Evolutionary conservation across 2,329 filamentous ascomycete genomes (phyloP).

Genomic region (Xylogone sp.): DNA sequence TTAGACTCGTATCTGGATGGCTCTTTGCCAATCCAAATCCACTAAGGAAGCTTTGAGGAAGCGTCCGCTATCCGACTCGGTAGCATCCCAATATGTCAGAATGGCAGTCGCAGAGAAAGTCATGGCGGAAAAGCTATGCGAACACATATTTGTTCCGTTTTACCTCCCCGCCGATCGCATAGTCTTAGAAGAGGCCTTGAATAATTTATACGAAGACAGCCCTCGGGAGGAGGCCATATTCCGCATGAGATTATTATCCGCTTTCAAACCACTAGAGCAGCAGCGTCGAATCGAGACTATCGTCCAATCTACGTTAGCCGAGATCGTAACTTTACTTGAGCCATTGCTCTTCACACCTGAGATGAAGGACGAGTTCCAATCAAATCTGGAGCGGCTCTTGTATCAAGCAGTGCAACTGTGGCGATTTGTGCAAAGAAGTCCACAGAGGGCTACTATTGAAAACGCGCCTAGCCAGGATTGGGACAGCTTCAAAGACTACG

Average conservation of each 20-base stretch:
- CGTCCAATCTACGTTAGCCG: neutral
- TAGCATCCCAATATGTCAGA: conserved; percentile 4
- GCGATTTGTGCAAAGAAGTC: conserved; percentile 4
- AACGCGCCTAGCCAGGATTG: conserved; percentile 4
- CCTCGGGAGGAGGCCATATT: conserved; percentile 5
- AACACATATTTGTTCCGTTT: conserved; percentile 5
- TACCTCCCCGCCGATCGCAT: conserved; percentile 4
- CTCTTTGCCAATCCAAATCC: neutral
- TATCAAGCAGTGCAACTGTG: conserved; percentile 4
- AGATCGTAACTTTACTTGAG: conserved; percentile 3
- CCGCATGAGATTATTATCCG: conserved; percentile 2
- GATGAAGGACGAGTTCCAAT: conserved; percentile 1
- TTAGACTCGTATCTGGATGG: conserved; percentile 1
- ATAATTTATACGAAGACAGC: conserved; percentile 1
- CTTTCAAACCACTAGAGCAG: conserved; percentile 4
- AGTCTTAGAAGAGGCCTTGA: conserved; percentile 1
- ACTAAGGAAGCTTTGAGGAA: conserved; percentile 1
- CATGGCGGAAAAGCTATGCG: conserved; percentile 4
- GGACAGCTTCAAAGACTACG: conserved; percentile 1
- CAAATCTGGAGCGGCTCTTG: conserved; percentile 3
- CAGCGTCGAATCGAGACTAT: neutral
- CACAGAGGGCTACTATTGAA: neutral
- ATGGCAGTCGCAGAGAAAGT: conserved; percentile 8
- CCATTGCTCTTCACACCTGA: conserved; percentile 2
- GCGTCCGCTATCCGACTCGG: conserved; percentile 1